Conservation (phyloP, 306 rosid genomes). For the Dryas octopetala region DNA sequence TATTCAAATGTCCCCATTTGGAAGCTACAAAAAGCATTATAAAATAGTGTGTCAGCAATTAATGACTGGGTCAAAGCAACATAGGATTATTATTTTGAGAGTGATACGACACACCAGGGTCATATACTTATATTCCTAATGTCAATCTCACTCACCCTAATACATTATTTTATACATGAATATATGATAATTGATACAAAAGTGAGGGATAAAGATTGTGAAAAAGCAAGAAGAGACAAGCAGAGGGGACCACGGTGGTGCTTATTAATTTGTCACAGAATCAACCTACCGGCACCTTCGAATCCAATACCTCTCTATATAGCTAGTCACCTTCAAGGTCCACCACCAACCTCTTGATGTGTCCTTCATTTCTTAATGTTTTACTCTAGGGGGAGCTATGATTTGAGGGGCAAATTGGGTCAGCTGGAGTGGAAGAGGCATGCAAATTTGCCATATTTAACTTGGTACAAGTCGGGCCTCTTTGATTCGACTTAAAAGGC, state of each 20-base stretch:
- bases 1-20: conserved; percentile 1
- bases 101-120: not conserved
- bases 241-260: not conserved
- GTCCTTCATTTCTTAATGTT: too few relatives aligned
- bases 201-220: not conserved
- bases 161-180: too few relatives aligned
- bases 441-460: too few relatives aligned
- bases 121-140: not conserved
- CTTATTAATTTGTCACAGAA: not conserved
- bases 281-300: not conserved
- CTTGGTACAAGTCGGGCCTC: too few relatives aligned
- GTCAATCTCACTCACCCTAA: not conserved
- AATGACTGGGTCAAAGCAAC: not conserved
- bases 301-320: not conserved
- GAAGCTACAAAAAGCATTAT: not conserved
- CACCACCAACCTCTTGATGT: too few relatives aligned
- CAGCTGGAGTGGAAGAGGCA: not conserved
- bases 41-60: too few relatives aligned
- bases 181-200: too few relatives aligned
- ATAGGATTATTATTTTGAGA: not conserved
- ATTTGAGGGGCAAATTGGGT: too few relatives aligned
- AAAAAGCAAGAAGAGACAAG: not conserved
- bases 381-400: too few relatives aligned
- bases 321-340: too few relatives aligned
- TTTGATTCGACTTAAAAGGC: too few relatives aligned